Base-by-base conservation (phyloP, 257 asterid genomes). In the Nicotiana knightiana region DNA sequence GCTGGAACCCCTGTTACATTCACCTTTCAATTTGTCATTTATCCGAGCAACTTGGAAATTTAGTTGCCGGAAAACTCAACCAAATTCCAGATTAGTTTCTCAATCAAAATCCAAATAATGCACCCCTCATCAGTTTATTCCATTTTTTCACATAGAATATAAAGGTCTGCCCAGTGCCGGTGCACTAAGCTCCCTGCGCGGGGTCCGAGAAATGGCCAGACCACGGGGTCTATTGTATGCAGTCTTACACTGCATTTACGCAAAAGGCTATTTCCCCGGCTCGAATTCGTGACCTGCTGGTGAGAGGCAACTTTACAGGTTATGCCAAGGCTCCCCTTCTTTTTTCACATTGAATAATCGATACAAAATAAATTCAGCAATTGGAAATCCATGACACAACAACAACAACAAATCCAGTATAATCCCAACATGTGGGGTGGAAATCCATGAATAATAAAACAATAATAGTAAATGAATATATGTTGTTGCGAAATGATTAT, bases 1-100 rank as follows among this genome's bases (percentile, higher is more conserved):
- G 97, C 96, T 2, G 85, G 85, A 84, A 94, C 98, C 18, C 91
- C 98, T 94, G 86, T 39, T 67, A 73, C 63, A 79, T 12, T 53
- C 81, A 46, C 51, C 55, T 66, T 64, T 82, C 76, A 83, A 79
- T 64, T 83, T 6, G 51, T 59, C 8, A 57, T 37, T 63, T 76
- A 13, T 10, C 28, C 63, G n/a, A 46, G 3, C 61, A 46, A 46
- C 39, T 46, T 46, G 39, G 4, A 58, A 76, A 68, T 21, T 4
- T 1, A 83, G 46, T 15, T 43, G 64, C 26, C 5, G 0, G 6
- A 32, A 63, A 77, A 32, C 13, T 10, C 1, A 79, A 67, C 21
- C 63, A 75, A 48, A 48, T 11, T 1, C 57, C 57, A 43, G 43
- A 43, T 26, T 70, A 43, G 58, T 24, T 61, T 24, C 17, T 43